A percentile compares a stretch with the other conserved stretches of the same genome.
Conservation (phyloP, 1,284 basidiomycete species). For the Pseudozyma tsukubaensis region DNA sequence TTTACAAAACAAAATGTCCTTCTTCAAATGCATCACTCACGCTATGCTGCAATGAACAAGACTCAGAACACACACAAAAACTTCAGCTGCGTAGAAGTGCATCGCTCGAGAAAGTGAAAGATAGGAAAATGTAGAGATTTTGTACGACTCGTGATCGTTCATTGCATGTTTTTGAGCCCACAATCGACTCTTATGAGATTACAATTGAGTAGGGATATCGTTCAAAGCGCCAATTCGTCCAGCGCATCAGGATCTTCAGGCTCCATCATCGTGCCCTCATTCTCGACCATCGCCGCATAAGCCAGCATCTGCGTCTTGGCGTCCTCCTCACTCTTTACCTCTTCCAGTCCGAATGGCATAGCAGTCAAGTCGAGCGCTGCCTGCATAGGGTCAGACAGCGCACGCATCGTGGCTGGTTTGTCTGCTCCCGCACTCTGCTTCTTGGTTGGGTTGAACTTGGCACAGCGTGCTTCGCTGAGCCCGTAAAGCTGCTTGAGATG, state of each 20-base stretch:
- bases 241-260: slow-evolving; percentile 47
- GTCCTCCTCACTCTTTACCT: slow-evolving; percentile 35
- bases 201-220: too few species aligned
- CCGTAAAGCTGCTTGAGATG: slow-evolving; percentile 63
- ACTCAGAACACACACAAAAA: too few species aligned
- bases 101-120: too few species aligned
- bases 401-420: slow-evolving; percentile 46
- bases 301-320: slow-evolving; percentile 51
- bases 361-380: slow-evolving; percentile 43
- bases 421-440: slow-evolving; percentile 56
- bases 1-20: too few species aligned
- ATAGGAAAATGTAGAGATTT: too few species aligned
- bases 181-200: too few species aligned
- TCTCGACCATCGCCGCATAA: slow-evolving; percentile 49
- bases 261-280: slow-evolving; percentile 56
- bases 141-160: too few species aligned
- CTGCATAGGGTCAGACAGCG: slow-evolving; percentile 41
- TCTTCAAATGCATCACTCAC: too few species aligned
- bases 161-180: not conserved
- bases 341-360: slow-evolving; percentile 35
- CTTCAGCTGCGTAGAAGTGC: too few species aligned
- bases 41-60: too few species aligned
- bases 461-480: slow-evolving; percentile 54
- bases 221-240: slow-evolving; percentile 39
- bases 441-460: slow-evolving; percentile 56